Evolutionary conservation across 208 protist species (phyloP).

Genomic region (Crithidia mellificae): DNA sequence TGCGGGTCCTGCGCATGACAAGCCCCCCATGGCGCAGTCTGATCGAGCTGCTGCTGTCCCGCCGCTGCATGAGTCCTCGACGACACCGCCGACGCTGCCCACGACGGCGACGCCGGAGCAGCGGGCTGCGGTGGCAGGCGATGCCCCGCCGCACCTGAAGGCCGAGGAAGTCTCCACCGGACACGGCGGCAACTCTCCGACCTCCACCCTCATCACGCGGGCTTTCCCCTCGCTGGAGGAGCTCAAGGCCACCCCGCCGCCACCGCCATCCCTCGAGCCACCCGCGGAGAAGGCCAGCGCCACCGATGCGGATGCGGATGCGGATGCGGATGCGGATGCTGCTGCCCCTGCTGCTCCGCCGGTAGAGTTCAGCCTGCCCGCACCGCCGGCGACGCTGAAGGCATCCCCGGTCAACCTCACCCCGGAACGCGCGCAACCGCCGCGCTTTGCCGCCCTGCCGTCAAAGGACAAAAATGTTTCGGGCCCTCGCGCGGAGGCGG

Average conservation of each 20-base stretch:
- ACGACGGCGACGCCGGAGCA: background rate
- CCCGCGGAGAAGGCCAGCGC: background rate
- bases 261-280: background rate
- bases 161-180: background rate
- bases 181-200: conserved; percentile 1
- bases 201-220: background rate
- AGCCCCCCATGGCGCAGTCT: background rate
- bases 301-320: too few species aligned
- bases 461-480: background rate
- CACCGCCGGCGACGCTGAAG: background rate
- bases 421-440: conserved; percentile 21
- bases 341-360: too few species aligned
- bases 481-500: too few species aligned
- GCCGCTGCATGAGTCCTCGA: background rate
- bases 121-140: background rate
- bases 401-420: conserved; percentile 12
- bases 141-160: conserved; percentile 6
- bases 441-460: conserved; percentile 9
- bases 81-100: background rate
- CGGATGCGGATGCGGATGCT: too few species aligned
- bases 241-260: conserved; percentile 3
- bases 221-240: background rate
- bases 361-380: background rate
- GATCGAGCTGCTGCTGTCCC: too few species aligned
- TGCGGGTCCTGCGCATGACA: background rate